These are phyloP conservation scores for Ustilago tritici DNA, from an alignment of 1,284 basidiomycete species.

Conservation along the genomic window DNA sequence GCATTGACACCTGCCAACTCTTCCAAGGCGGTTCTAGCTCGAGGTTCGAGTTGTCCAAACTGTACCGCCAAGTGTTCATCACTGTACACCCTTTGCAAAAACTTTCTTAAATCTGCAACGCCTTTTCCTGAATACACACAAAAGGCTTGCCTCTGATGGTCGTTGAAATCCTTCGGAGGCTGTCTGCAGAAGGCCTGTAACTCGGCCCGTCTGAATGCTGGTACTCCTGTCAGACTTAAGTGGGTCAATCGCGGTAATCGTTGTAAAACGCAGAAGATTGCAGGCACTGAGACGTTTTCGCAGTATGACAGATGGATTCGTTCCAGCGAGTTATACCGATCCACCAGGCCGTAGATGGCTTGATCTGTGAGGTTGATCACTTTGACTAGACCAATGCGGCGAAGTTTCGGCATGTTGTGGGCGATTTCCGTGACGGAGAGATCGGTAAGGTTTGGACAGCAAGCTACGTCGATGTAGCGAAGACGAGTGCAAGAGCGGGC, in stretches of 20 bases:
- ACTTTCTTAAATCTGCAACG: slow-evolving; percentile 83
- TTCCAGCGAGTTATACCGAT: slow-evolving; percentile 80
- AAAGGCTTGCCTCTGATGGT: slow-evolving; percentile 89
- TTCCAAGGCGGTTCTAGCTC: slow-evolving; percentile 37
- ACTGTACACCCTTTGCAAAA: slow-evolving; percentile 51
- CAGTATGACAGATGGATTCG: slow-evolving; percentile 98
- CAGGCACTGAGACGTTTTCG: slow-evolving; percentile 91
- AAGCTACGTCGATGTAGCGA: slow-evolving; percentile 95
- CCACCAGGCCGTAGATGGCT: slow-evolving; percentile 86
- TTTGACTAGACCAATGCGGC: slow-evolving; percentile 93
- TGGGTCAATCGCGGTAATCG: slow-evolving; percentile 90
- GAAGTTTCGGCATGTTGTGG: slow-evolving; percentile 83
- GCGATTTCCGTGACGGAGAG: slow-evolving; percentile 92
- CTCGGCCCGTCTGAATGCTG: slow-evolving; percentile 85
- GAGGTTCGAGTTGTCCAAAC: slow-evolving; percentile 51
- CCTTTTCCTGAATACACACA: slow-evolving; percentile 97
- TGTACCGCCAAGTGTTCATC: slow-evolving; percentile 49
- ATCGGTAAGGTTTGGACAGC: slow-evolving; percentile 91
- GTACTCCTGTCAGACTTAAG: slow-evolving; percentile 94
- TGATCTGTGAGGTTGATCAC: slow-evolving; percentile 91
- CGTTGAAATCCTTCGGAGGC: slow-evolving; percentile 90
- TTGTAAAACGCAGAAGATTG: slow-evolving; percentile 89
- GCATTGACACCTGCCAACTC: not conserved
- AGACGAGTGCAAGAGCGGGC: slow-evolving; percentile 90
- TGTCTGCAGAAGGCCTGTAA: slow-evolving; percentile 90